Percentiles rank a stretch among this genome's conserved stretches.
Evolutionary conservation across 768 basidiomycete genomes (phyloP).

Genomic region (Lactifluus volemus): DNA sequence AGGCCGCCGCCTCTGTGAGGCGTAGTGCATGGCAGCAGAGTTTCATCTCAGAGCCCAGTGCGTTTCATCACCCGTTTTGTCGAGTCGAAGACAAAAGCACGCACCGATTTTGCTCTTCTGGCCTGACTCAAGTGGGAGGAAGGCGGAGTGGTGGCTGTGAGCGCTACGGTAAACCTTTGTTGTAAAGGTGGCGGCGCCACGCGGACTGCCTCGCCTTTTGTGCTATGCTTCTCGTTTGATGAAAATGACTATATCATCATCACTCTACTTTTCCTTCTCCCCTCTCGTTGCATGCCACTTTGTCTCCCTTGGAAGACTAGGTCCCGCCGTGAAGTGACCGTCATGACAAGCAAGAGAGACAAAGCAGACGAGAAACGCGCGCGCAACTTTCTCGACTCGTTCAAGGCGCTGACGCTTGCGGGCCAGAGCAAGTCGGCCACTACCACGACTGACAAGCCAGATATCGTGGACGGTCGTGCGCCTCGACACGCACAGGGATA

Average conservation of each 20-base stretch:
- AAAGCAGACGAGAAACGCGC: slow-evolving; percentile 7
- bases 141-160: not conserved
- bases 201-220: not conserved
- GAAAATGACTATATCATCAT: not conserved
- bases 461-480: not conserved
- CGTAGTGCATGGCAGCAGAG: slow-evolving; percentile 46
- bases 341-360: slow-evolving; percentile 5
- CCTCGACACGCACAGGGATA: not conserved
- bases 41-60: slow-evolving; percentile 51
- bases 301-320: not conserved
- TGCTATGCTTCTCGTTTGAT: not conserved
- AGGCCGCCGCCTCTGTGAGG: slow-evolving; percentile 46
- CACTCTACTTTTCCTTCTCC: not conserved
- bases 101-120: not conserved
- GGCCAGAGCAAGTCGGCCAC: slow-evolving; percentile 10
- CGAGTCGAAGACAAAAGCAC: not conserved
- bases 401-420: slow-evolving; percentile 29
- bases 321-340: not conserved
- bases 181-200: not conserved
- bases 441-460: not conserved
- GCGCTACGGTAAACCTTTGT: not conserved
- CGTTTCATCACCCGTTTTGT: slow-evolving; percentile 37
- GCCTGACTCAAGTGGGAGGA: not conserved
- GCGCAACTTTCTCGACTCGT: slow-evolving; percentile 27
- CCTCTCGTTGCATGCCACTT: not conserved